phyloP scores from a whole-genome alignment of 192 early-diverging fungal species.

The Coemansia sp. region DNA sequence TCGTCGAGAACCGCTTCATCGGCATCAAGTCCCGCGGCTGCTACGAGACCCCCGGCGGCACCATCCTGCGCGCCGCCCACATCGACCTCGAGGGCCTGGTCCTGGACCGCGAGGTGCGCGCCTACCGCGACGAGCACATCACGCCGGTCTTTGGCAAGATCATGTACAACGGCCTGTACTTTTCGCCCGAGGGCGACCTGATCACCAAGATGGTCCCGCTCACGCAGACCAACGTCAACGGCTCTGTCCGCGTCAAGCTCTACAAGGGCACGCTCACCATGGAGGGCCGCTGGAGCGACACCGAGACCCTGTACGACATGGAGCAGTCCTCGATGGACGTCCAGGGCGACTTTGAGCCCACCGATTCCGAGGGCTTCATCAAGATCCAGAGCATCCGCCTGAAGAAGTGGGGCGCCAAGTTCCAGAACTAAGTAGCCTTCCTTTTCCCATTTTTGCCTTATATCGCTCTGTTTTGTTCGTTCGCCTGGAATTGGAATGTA shows the following conservation, averaged over 20 bases:
- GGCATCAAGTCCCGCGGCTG: conserved; percentile 99
- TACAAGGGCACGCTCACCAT: conserved; percentile 93
- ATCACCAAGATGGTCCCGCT: conserved; percentile 76
- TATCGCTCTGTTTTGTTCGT: background rate
- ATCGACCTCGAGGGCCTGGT: conserved; percentile 94
- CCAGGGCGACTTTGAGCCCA: conserved; percentile 87
- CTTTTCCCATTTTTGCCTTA: too few relatives aligned
- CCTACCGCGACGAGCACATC: conserved; percentile 89
- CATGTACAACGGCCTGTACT: conserved; percentile 97
- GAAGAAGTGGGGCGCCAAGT: conserved; percentile 70
- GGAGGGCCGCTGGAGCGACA: conserved; percentile 83
- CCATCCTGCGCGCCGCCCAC: conserved; percentile 92
- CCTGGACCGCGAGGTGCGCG: conserved; percentile 94
- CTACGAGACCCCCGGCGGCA: conserved; percentile 99
- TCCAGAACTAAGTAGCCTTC: conserved; percentile 36
- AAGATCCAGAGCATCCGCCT: conserved; percentile 95
- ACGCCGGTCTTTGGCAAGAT: conserved; percentile 68
- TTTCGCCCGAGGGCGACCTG: conserved; percentile 93
- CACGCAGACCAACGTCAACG: conserved; percentile 86
- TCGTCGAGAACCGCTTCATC: conserved; percentile 99
- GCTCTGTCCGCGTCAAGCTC: conserved; percentile 90
- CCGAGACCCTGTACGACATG: conserved; percentile 89
- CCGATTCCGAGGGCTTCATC: conserved; percentile 96
- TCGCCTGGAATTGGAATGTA: background rate
- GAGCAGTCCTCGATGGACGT: conserved; percentile 97